These are phyloP conservation scores for Pyrus communis DNA, from an alignment of 306 rosid species.

Conservation along the genomic window DNA sequence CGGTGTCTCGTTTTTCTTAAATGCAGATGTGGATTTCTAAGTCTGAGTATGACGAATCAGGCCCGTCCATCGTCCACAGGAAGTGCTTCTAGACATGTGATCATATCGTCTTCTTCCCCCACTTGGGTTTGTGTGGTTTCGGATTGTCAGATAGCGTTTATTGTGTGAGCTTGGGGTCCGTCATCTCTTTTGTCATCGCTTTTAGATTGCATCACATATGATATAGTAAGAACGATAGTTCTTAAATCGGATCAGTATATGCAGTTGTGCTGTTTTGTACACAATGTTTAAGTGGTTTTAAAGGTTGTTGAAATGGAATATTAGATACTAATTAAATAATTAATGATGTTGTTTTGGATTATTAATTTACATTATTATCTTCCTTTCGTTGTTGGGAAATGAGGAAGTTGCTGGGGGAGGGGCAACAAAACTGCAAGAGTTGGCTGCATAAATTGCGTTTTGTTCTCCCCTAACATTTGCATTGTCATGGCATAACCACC, in stretches of 20 bases:
- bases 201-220: neutral
- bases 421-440: neutral
- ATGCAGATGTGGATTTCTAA: conserved; percentile 42
- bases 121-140: neutral
- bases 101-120: neutral
- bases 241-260: neutral
- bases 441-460: neutral
- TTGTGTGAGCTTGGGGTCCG: neutral
- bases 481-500: neutral
- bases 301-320: neutral
- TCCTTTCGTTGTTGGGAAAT: neutral
- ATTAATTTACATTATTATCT: neutral
- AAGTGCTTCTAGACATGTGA: conserved; percentile 23
- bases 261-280: neutral
- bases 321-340: neutral
- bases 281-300: neutral
- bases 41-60: conserved; percentile 35
- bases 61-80: conserved; percentile 40
- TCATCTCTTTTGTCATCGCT: neutral
- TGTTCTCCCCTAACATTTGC: neutral
- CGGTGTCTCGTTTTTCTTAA: neutral
- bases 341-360: neutral
- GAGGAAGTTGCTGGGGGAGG: neutral
- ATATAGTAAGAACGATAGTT: neutral
- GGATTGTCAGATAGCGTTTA: conserved; percentile 1